Evolutionary conservation across 2,329 filamentous ascomycete species (phyloP).

Genomic region (Pseudomassariella vexata): DNA sequence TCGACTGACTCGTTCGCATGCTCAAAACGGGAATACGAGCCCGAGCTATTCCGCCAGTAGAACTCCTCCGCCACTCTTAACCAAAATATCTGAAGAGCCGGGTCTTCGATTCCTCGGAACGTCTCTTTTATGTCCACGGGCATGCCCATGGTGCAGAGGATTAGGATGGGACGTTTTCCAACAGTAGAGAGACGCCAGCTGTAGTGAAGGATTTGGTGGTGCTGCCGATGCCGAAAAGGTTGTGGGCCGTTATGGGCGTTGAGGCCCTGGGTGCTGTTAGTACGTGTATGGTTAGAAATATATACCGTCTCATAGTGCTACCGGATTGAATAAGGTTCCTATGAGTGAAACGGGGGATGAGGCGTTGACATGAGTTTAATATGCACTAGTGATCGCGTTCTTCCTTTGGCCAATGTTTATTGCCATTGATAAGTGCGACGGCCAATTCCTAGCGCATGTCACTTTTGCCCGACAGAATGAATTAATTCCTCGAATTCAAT

Average conservation of each 20-base stretch:
- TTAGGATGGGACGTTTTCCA: slow-evolving; percentile 36
- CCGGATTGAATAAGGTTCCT: too few relatives aligned
- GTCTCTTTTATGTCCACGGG: slow-evolving; percentile 42
- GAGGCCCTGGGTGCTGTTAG: too few relatives aligned
- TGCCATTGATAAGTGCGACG: slow-evolving; percentile 32
- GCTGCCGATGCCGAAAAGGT: slow-evolving; percentile 49
- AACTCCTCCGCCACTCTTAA: slow-evolving; percentile 36
- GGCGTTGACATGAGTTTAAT: too few relatives aligned
- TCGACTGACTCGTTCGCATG: slow-evolving; percentile 22
- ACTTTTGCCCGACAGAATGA: slow-evolving; percentile 26
- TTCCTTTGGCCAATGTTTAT: slow-evolving; percentile 28
- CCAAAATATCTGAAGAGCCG: slow-evolving; percentile 9
- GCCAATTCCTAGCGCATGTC: slow-evolving; percentile 35
- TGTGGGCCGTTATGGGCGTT: slow-evolving; percentile 35
- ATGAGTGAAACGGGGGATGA: too few relatives aligned
- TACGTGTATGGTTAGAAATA: too few relatives aligned
- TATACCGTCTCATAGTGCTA: too few relatives aligned
- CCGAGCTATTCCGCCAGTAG: slow-evolving; percentile 25
- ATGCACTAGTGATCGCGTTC: too few relatives aligned
- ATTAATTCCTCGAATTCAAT: too few relatives aligned
- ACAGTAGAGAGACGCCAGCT: slow-evolving; percentile 41
- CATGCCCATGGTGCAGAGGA: slow-evolving; percentile 26
- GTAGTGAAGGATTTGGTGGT: slow-evolving; percentile 51
- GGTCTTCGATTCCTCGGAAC: slow-evolving; percentile 23
- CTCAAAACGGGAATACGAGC: slow-evolving; percentile 16